phyloP scores from a whole-genome alignment of 495 filamentous ascomycete species.

The Xanthoparmelia taractica region DNA sequence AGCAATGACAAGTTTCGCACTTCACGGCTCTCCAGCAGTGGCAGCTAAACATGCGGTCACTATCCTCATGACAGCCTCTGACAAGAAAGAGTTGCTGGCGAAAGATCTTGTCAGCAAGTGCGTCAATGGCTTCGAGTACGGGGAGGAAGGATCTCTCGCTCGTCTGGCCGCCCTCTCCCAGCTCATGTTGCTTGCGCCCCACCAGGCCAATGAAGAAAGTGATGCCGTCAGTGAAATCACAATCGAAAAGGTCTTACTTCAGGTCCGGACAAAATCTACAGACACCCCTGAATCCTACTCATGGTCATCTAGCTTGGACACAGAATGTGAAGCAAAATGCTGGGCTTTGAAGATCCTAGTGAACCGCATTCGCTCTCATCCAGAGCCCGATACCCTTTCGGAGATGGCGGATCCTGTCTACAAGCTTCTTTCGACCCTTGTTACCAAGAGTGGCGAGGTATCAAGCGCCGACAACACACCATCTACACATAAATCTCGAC shows the following conservation, averaged over 20 bases:
- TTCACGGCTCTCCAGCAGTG: slow-evolving; percentile 70
- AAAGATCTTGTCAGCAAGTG: slow-evolving; percentile 72
- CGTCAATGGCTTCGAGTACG: slow-evolving; percentile 69
- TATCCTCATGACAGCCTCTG: slow-evolving; percentile 72
- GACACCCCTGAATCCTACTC: slow-evolving; percentile 38
- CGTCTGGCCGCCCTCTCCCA: slow-evolving; percentile 78
- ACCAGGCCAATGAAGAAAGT: slow-evolving; percentile 61
- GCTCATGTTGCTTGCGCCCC: slow-evolving; percentile 66
- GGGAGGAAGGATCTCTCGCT: slow-evolving; percentile 67
- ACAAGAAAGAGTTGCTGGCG: slow-evolving; percentile 78
- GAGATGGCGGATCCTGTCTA: slow-evolving; percentile 62
- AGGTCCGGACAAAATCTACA: slow-evolving; percentile 51
- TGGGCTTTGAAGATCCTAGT: slow-evolving; percentile 86
- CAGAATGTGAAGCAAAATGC: slow-evolving; percentile 74
- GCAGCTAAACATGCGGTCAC: slow-evolving; percentile 90
- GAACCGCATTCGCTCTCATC: slow-evolving; percentile 67
- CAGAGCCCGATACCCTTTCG: slow-evolving; percentile 43
- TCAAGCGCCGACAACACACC: slow-evolving; percentile 69
- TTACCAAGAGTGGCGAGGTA: slow-evolving; percentile 69
- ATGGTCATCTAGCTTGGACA: slow-evolving; percentile 71
- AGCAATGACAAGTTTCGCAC: slow-evolving; percentile 69
- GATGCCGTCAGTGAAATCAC: slow-evolving; percentile 74
- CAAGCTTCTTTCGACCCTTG: slow-evolving; percentile 65
- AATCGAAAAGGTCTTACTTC: slow-evolving; percentile 64
- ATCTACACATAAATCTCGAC: slow-evolving; percentile 58